A percentile compares a stretch with the other conserved stretches of the same genome.
phyloP scores from a whole-genome alignment of 345 rosid genomes.

The Aethionema arabicum region DNA sequence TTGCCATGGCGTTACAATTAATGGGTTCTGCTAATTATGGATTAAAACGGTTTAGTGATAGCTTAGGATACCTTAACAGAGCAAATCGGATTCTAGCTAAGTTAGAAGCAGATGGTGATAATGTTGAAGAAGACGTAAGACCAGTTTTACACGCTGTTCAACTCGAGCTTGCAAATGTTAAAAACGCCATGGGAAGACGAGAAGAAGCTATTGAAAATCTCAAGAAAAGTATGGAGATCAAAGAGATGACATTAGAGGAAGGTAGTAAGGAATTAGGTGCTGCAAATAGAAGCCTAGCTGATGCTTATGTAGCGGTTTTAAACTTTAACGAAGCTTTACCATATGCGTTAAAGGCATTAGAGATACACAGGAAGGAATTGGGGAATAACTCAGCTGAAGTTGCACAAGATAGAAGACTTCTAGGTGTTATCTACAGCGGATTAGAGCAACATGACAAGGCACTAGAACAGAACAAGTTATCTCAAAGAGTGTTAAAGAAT shows the following conservation, averaged over 20 bases:
- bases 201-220: constrained; percentile 86
- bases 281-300: constrained; percentile 69
- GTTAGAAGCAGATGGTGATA: constrained; percentile 55
- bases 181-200: constrained; percentile 86
- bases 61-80: constrained; percentile 73
- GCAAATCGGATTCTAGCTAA: constrained; percentile 63
- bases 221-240: constrained; percentile 74
- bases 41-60: constrained; percentile 72
- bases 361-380: constrained; percentile 65
- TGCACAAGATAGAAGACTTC: constrained; percentile 77
- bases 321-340: constrained; percentile 84
- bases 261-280: constrained; percentile 79
- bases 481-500: constrained; percentile 68
- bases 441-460: constrained; percentile 88
- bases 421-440: constrained; percentile 88
- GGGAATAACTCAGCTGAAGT: constrained; percentile 84
- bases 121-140: constrained; percentile 50
- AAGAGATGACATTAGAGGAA: constrained; percentile 62
- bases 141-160: constrained; percentile 76
- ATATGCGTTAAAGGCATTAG: constrained; percentile 64
- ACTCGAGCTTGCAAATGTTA: constrained; percentile 76
- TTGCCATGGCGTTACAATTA: constrained; percentile 74
- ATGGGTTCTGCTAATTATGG: constrained; percentile 72
- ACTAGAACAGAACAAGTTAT: constrained; percentile 73
- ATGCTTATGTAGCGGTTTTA: constrained; percentile 79